These are phyloP conservation scores for Micractinium sp. DNA, from an alignment of 139 green algal genomes.

Conservation along the genomic window DNA sequence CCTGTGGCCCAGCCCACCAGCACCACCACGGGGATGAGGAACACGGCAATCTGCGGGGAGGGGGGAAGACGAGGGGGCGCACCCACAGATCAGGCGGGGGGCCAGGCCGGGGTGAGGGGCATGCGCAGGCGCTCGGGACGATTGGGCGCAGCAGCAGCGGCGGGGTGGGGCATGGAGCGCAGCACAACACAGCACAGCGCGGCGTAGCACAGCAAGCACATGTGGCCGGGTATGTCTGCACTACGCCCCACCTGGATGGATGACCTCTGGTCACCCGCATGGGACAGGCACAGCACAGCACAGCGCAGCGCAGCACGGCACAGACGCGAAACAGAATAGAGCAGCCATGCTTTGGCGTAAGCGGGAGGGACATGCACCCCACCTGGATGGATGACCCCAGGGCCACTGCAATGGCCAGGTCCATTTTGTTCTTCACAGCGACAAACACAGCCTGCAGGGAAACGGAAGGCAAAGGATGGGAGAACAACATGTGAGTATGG, in stretches of 20 bases:
- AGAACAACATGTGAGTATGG: too few relatives aligned
- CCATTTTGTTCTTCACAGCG: constrained; percentile 93
- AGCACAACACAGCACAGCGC: background rate
- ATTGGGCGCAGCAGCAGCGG: too few relatives aligned
- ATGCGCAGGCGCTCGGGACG: too few relatives aligned
- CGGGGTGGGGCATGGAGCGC: too few relatives aligned
- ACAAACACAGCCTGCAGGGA: constrained; percentile 79
- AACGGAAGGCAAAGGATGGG: too few relatives aligned
- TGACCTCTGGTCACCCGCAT: too few relatives aligned
- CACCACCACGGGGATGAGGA: constrained; percentile 85
- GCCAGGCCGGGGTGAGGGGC: too few relatives aligned
- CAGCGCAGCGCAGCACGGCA: background rate
- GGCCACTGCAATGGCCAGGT: constrained; percentile 86
- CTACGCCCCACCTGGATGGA: too few relatives aligned
- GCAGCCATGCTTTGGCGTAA: background rate
- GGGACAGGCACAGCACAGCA: background rate
- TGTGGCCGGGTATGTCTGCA: too few relatives aligned
- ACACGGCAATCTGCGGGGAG: constrained; percentile 76
- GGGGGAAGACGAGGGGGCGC: background rate
- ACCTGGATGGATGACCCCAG: constrained; percentile 83
- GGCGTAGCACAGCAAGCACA: too few relatives aligned
- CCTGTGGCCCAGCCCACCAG: constrained; percentile 78
- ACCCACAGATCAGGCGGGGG: too few relatives aligned
- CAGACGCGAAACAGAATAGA: background rate
- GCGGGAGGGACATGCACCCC: background rate